Conservation (phyloP, 2,329 filamentous ascomycete species). For the Fusarium guadeloupense region DNA sequence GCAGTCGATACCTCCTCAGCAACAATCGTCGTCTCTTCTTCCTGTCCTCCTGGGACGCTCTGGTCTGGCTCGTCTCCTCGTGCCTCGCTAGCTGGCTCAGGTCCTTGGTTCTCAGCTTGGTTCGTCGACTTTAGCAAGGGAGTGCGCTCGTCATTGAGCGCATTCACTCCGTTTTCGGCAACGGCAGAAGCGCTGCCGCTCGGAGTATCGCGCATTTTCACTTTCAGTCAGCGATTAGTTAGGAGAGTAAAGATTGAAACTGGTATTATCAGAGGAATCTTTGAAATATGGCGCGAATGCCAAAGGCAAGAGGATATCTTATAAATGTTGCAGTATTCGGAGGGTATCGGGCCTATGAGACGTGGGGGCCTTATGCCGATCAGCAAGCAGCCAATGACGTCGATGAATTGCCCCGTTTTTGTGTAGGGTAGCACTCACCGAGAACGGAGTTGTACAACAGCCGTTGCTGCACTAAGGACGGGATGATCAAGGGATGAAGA, state of each 20-base stretch:
- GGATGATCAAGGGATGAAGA: too few relatives aligned
- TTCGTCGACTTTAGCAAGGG: slow-evolving; percentile 40
- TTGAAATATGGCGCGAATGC: too few relatives aligned
- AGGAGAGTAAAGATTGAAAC: not conserved
- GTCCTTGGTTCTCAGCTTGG: slow-evolving; percentile 9
- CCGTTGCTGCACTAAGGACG: too few relatives aligned
- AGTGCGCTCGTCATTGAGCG: slow-evolving; percentile 37
- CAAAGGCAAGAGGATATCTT: too few relatives aligned
- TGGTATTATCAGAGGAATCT: not conserved
- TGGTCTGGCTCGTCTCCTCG: slow-evolving; percentile 1
- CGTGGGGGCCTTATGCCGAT: not conserved
- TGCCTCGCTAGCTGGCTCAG: slow-evolving; percentile 17
- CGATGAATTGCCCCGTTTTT: not conserved
- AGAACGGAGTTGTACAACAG: slow-evolving; percentile 2
- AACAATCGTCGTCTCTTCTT: slow-evolving; percentile 59
- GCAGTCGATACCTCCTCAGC: slow-evolving; percentile 58
- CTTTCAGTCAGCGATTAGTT: not conserved
- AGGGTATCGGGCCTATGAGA: slow-evolving; percentile 18
- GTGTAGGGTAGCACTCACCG: slow-evolving; percentile 11
- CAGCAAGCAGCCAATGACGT: slow-evolving; percentile 24
- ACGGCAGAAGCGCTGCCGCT: slow-evolving; percentile 27
- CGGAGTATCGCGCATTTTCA: slow-evolving; percentile 30
- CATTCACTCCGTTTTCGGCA: slow-evolving; percentile 19
- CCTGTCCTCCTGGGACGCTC: slow-evolving; percentile 37
- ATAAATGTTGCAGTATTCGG: not conserved